phyloP scores from a whole-genome alignment of 2,329 filamentous ascomycete species.

The Trichophyton schoenleinii region DNA sequence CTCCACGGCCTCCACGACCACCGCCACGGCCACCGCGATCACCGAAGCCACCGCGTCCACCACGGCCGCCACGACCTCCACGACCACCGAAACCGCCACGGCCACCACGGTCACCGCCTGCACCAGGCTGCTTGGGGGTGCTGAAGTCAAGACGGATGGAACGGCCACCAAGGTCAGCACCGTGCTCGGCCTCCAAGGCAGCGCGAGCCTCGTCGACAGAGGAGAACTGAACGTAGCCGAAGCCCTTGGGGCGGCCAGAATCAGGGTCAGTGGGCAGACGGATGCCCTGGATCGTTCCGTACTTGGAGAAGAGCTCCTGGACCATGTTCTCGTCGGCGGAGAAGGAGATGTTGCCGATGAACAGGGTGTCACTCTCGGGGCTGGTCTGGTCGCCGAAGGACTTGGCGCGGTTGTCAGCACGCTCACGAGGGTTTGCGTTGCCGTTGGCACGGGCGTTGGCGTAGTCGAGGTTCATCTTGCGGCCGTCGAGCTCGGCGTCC shows the following conservation, averaged over 20 bases:
- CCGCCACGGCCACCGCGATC: slow-evolving; percentile 32
- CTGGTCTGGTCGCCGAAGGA: slow-evolving; percentile 65
- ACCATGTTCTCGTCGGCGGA: slow-evolving; percentile 65
- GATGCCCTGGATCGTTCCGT: slow-evolving; percentile 61
- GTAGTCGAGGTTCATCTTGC: slow-evolving; percentile 66
- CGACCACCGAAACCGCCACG: slow-evolving; percentile 36
- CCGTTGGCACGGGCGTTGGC: slow-evolving; percentile 52
- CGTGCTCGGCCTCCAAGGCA: slow-evolving; percentile 59
- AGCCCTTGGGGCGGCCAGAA: slow-evolving; percentile 74
- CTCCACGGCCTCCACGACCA: slow-evolving; percentile 36
- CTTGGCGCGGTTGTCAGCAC: slow-evolving; percentile 41
- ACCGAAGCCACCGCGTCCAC: slow-evolving; percentile 42
- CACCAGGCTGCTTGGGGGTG: slow-evolving; percentile 49
- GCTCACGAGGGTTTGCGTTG: slow-evolving; percentile 47
- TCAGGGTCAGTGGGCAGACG: slow-evolving; percentile 83
- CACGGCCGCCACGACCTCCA: slow-evolving; percentile 41
- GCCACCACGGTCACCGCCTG: slow-evolving; percentile 33
- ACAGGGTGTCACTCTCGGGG: slow-evolving; percentile 73
- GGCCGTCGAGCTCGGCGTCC: slow-evolving; percentile 60
- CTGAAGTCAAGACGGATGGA: slow-evolving; percentile 74
- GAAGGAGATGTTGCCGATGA: slow-evolving; percentile 84
- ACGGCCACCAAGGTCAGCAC: slow-evolving; percentile 59
- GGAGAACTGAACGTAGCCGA: slow-evolving; percentile 77
- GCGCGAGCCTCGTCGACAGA: slow-evolving; percentile 71
- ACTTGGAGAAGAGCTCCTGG: slow-evolving; percentile 58